Percentiles rank a stretch among this genome's conserved stretches.
Evolutionary conservation across 495 filamentous ascomycete genomes (phyloP).

Genomic region (Tetracladium setigerum): DNA sequence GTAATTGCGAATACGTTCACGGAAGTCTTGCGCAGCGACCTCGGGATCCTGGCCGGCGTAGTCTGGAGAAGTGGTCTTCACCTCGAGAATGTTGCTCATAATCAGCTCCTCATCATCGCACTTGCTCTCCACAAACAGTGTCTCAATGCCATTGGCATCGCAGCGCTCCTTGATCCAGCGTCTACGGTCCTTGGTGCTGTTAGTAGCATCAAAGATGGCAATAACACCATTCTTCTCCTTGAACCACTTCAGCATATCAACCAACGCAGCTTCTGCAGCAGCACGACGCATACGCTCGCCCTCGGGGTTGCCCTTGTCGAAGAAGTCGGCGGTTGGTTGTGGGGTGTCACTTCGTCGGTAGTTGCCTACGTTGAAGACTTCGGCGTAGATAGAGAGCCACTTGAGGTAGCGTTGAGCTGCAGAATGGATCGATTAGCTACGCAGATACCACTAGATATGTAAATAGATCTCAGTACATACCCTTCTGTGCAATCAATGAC

Average conservation of each 20-base stretch:
- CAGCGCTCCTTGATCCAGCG: constrained; percentile 76
- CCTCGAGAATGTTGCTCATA: constrained; percentile 94
- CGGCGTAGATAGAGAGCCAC: constrained; percentile 90
- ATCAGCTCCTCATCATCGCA: constrained; percentile 93
- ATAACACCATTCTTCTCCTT: constrained; percentile 62
- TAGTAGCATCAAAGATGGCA: constrained; percentile 91
- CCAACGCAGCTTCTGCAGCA: constrained; percentile 81
- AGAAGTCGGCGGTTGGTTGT: constrained; percentile 84
- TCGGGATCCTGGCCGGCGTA: constrained; percentile 94
- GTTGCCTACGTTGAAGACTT: constrained; percentile 92
- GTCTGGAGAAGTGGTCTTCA: constrained; percentile 94
- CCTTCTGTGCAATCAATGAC: constrained; percentile 94
- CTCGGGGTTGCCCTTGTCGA: constrained; percentile 78
- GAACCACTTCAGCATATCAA: constrained; percentile 93
- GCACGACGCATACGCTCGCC: constrained; percentile 82
- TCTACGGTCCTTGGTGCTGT: constrained; percentile 81
- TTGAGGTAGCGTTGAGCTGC: constrained; percentile 88
- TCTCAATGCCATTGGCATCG: constrained; percentile 64
- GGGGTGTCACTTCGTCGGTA: constrained; percentile 85
- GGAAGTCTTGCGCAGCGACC: constrained; percentile 79
- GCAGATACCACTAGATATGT: not conserved
- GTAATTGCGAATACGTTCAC: constrained; percentile 90
- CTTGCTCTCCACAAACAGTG: constrained; percentile 89
- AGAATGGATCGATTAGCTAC: not conserved
- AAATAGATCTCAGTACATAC: constrained; percentile 38